Percentiles rank a stretch among this genome's conserved stretches.
phyloP scores from a whole-genome alignment of 1,139 yeast genomes.

The Sugiyamaella paludigena region DNA sequence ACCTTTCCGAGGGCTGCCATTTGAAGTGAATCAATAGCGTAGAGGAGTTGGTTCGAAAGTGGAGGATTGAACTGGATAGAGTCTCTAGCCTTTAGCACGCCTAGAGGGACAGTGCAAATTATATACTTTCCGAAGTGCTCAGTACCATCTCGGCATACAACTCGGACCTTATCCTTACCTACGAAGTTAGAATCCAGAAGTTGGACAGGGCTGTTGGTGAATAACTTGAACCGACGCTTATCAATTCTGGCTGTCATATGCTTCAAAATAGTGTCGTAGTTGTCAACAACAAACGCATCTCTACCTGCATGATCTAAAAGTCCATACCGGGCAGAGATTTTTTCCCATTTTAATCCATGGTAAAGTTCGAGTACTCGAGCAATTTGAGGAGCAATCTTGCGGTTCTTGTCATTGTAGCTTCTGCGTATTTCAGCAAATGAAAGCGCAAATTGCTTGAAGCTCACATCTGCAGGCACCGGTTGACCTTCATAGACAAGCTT shows the following conservation, averaged over 20 bases:
- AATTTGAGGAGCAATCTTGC: conserved; percentile 1
- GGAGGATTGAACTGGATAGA: conserved; percentile 55
- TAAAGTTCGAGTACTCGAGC: conserved; percentile 5
- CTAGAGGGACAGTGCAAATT: conserved; percentile 71
- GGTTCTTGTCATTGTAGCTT: not conserved
- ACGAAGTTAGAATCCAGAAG: conserved; percentile 39
- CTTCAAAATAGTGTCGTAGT: conserved; percentile 5
- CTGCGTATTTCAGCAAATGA: not conserved
- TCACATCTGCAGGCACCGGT: not conserved
- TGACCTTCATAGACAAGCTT: not conserved
- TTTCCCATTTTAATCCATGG: conserved; percentile 8
- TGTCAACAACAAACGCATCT: conserved; percentile 9
- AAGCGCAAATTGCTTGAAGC: not conserved
- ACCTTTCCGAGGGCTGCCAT: conserved; percentile 79
- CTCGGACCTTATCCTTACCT: conserved; percentile 25
- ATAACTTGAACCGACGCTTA: not conserved
- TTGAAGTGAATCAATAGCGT: conserved; percentile 51
- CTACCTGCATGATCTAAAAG: conserved; percentile 3
- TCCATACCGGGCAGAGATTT: conserved; percentile 9
- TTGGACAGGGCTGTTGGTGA: not conserved
- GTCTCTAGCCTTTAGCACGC: conserved; percentile 43
- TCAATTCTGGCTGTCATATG: conserved; percentile 1
- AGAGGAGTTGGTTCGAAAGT: conserved; percentile 48
- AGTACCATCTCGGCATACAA: conserved; percentile 15
- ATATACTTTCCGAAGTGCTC: conserved; percentile 46